phyloP scores from a whole-genome alignment of 2,329 filamentous ascomycete species.

The Aureobasidium subglaciale region DNA sequence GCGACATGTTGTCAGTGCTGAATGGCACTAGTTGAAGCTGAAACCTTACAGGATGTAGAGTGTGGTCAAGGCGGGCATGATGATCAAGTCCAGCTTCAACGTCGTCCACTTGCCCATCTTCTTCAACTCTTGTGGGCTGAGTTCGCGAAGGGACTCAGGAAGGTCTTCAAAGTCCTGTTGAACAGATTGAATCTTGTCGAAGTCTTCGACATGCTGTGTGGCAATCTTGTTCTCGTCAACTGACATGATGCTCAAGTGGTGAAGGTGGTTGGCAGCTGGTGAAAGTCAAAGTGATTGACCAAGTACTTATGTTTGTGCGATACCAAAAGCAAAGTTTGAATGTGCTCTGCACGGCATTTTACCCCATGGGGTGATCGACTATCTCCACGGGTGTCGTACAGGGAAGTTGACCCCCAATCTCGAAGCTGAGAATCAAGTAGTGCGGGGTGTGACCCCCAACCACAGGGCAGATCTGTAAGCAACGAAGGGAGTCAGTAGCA shows the following conservation, averaged over 20 bases:
- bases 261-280: background rate
- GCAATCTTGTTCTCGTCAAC: background rate
- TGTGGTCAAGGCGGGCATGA: slow-evolving; percentile 2
- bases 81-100: background rate
- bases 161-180: background rate
- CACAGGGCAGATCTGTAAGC: background rate
- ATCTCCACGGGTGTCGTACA: background rate
- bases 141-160: background rate
- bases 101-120: slow-evolving; percentile 6
- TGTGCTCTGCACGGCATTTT: background rate
- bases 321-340: background rate
- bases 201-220: background rate
- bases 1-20: background rate
- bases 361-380: background rate
- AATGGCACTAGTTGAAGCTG: background rate
- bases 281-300: background rate
- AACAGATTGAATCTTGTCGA: background rate
- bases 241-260: background rate
- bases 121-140: background rate
- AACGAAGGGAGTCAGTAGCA: too few relatives aligned
- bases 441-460: slow-evolving; percentile 8
- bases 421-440: background rate
- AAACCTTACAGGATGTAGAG: slow-evolving; percentile 7
- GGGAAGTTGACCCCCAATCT: background rate
- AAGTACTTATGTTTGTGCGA: slow-evolving; percentile 1